Evolutionary conservation across 2,329 filamentous ascomycete species (phyloP).

Genomic region (Sporothrix brasiliensis): DNA sequence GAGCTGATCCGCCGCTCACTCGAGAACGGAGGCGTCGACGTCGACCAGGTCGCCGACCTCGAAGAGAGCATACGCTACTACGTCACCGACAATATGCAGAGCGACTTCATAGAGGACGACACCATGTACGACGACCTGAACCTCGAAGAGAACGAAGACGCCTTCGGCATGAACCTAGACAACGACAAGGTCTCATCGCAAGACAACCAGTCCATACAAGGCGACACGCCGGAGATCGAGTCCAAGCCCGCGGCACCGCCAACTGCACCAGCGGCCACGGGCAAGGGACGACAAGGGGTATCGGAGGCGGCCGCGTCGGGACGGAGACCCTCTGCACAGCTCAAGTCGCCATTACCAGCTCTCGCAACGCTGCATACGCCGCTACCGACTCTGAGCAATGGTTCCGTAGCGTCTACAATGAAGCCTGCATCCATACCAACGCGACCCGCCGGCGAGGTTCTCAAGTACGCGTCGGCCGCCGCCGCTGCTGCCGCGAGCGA

Average conservation of each 20-base stretch:
- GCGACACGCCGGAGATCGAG: constrained; percentile 69
- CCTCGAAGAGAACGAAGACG: constrained; percentile 87
- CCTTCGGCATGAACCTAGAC: constrained; percentile 78
- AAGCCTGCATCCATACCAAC: constrained; percentile 89
- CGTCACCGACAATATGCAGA: constrained; percentile 82
- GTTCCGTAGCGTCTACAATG: constrained; percentile 63
- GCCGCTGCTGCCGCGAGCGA: constrained; percentile 90
- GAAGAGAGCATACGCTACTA: constrained; percentile 96
- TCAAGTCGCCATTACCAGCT: constrained; percentile 92
- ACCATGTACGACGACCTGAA: constrained; percentile 93
- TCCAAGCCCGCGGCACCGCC: constrained; percentile 47
- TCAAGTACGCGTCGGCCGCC: constrained; percentile 96
- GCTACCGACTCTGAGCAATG: constrained; percentile 63
- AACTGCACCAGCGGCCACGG: constrained; percentile 48
- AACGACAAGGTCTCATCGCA: constrained; percentile 91
- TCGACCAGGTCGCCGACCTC: constrained; percentile 81
- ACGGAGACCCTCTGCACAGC: constrained; percentile 80
- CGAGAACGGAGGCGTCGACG: constrained; percentile 89
- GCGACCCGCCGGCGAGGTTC: constrained; percentile 80
- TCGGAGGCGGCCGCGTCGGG: constrained; percentile 57
- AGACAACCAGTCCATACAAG: constrained; percentile 88
- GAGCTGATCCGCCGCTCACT: constrained; percentile 87
- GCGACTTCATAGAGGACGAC: constrained; percentile 93
- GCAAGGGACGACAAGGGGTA: constrained; percentile 59
- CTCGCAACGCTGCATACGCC: constrained; percentile 85